Percentiles rank a stretch among this genome's conserved stretches.
These are phyloP conservation scores for Tetramitus jugosus DNA, from an alignment of 208 protist genomes.

Conservation along the genomic window DNA sequence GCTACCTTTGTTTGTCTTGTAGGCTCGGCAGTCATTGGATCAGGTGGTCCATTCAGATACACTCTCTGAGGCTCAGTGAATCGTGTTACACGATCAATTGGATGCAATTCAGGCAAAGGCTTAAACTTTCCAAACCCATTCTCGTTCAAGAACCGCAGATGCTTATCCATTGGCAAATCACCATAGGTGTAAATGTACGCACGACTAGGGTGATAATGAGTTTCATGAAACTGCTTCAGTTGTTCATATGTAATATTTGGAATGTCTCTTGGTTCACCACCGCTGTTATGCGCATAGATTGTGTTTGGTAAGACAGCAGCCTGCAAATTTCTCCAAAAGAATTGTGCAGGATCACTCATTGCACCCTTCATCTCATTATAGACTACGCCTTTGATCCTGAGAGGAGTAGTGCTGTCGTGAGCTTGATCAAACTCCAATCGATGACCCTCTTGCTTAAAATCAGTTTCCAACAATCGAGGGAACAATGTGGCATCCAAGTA, in stretches of 20 bases:
- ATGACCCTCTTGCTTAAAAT: slow-evolving; percentile 80
- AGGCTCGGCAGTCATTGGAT: neutral
- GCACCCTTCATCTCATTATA: slow-evolving; percentile 87
- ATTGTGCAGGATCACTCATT: slow-evolving; percentile 67
- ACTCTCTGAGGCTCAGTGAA: neutral
- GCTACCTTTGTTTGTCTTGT: neutral
- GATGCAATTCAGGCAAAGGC: neutral
- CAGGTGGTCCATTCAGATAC: neutral
- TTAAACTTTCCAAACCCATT: slow-evolving; percentile 6
- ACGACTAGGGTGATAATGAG: slow-evolving; percentile 80
- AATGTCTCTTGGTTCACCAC: slow-evolving; percentile 73
- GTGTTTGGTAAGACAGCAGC: slow-evolving; percentile 64
- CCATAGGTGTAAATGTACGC: slow-evolving; percentile 25
- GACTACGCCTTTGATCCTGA: slow-evolving; percentile 73
- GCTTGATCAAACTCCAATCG: slow-evolving; percentile 60
- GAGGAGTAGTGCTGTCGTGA: neutral
- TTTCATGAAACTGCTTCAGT: slow-evolving; percentile 66
- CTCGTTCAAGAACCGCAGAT: slow-evolving; percentile 4
- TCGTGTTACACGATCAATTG: neutral
- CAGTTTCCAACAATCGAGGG: slow-evolving; percentile 21
- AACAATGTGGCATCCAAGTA: slow-evolving; percentile 42
- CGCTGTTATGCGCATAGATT: slow-evolving; percentile 71
- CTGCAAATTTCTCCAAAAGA: slow-evolving; percentile 53
- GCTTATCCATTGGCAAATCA: neutral
- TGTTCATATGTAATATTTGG: slow-evolving; percentile 69